Base-by-base conservation (phyloP, 2,329 filamentous ascomycete genomes). In the Mycocentrospora acerina region DNA sequence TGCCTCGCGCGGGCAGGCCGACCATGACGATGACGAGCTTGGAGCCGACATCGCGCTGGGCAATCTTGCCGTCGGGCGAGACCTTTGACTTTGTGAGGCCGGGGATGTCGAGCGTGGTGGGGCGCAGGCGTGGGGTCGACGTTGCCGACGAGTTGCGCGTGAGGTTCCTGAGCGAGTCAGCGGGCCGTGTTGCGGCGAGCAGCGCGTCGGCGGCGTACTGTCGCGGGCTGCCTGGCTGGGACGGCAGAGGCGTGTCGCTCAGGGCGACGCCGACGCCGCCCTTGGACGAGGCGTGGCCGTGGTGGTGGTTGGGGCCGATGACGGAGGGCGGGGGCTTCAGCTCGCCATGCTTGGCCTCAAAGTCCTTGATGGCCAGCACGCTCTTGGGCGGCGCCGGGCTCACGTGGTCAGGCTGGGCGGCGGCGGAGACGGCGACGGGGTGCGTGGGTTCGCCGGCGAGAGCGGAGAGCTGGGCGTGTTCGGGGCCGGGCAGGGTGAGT, bases 11-110 rank as follows among this genome's bases (percentile, higher is more conserved):
- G 3, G 93, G 93, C 57, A 98, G 73, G 48, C 93, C 93, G 44
- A 98, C 93, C 93, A 98, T 98, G 66, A 98, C 83, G 59, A 98
- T 95, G 62, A 97, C 89, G 46, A 98, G 77, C 75, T 98, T 98
- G 27, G 93, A 87, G 33, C 90, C 93, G 33, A 98, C 87, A 77
- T 98, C 93, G 60, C 91, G 81, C 62, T 91, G 84, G 38, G 93
- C 86, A 55, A 98, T 98, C 58, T 88, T 83, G 53, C 93, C 93
- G 68, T 98, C 93, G 7, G 93, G 93, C 2, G 93, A 98, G 32
- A 95, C 89, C 62, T 89, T 89, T 44, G 91, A 97, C 60, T 90
- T 86, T 43, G 93, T 98, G 75, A 98, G 83, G 51, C 93, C 93
- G 40, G 93, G 93, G 44, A 98, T 96, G 67, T 95, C 95, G 58